Percentiles rank a stretch among this genome's conserved stretches.
These are phyloP conservation scores for Lasiosphaeria ovina DNA, from an alignment of 495 filamentous ascomycete species.

Conservation along the genomic window DNA sequence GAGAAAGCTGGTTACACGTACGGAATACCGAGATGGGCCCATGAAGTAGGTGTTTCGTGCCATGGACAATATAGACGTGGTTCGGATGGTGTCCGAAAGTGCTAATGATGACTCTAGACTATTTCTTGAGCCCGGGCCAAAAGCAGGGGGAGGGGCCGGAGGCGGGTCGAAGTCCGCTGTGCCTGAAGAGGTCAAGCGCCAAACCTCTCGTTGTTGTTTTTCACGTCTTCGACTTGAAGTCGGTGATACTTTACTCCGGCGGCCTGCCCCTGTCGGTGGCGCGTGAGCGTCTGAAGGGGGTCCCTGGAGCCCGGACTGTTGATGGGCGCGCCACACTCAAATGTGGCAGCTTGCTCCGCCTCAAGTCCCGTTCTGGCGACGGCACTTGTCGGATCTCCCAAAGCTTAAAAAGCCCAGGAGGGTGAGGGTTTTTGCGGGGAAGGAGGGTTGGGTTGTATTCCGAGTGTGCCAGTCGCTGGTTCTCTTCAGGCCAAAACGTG, in stretches of 20 bases:
- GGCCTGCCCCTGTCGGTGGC: too few species aligned
- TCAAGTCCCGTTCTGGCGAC: constrained; percentile 23
- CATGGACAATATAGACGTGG: constrained; percentile 16
- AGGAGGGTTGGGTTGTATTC: constrained; percentile 26
- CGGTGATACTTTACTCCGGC: constrained; percentile 27
- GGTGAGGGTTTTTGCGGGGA: constrained; percentile 19
- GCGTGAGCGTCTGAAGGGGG: constrained; percentile 5
- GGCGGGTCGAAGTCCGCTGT: constrained; percentile 8
- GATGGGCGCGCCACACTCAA: constrained; percentile 16
- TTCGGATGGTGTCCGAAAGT: constrained; percentile 7
- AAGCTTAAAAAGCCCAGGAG: constrained; percentile 17
- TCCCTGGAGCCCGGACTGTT: constrained; percentile 14
- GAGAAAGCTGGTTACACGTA: not conserved
- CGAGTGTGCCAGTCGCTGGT: constrained; percentile 5
- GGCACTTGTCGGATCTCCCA: constrained; percentile 32
- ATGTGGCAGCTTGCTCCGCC: constrained; percentile 23
- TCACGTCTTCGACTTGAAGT: not conserved
- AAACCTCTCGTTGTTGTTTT: constrained; percentile 4
- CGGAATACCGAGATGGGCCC: not conserved
- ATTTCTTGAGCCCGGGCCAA: constrained; percentile 1
- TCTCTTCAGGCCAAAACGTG: constrained; percentile 18
- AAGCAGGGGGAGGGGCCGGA: constrained; percentile 13
- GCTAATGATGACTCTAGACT: not conserved
- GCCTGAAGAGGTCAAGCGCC: constrained; percentile 17
- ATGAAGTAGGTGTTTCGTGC: constrained; percentile 4